Base-by-base conservation (phyloP, 208 protist genomes). In the Lotmaria passim region DNA sequence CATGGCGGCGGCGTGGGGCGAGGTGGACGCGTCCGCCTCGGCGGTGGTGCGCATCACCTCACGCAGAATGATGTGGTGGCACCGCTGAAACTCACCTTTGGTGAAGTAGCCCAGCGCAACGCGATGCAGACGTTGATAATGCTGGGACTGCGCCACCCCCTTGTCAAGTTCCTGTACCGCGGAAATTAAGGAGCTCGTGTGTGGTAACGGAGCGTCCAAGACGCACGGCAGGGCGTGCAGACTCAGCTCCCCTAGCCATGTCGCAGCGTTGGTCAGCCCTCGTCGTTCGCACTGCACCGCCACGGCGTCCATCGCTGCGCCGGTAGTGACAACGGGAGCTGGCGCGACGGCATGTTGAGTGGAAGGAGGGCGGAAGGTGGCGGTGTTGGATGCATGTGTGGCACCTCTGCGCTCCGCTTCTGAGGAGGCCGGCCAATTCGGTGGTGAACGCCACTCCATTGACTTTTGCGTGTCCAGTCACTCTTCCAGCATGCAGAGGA, bases 21-120 rank as follows among this genome's bases (percentile, higher is more conserved):
- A 36, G 31, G n/a, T 50, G 46, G 11, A 14, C 14, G 19, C 7
- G 7, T 19, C 11, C 0, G 24, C 24, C 17, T 31, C 33, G 3
- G 67, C 78, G 11, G 43, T 34, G 69, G 82, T 80, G 30, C 74
- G 80, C 63, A 94, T 69, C 3, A 76, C 81, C 21, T 70, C 75
- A 11, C 53, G 78, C 28, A 94, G 72, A 10, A 87, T 72, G 34
- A 79, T 3, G 23, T 64, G 70, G 38, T 94, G 83, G 67, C 90
- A 95, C 47, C 90, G 86, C 44, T 87, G 84, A 64, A 83, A 93
- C 61, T 95, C 90, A 0, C 82, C 78, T 26, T 87, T 86, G 10
- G 67, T 66, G 38, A 93, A 81, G 24, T 93, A 75, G 21, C 72
- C 77, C 8, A 90, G 66, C 28, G 82, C 86, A 6, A 91, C 50